Evolutionary conservation across 176 grass and related monocot genomes (phyloP), one percentile per base, ranked within the genome.

Genomic region (Aegilops longissima): DNA sequence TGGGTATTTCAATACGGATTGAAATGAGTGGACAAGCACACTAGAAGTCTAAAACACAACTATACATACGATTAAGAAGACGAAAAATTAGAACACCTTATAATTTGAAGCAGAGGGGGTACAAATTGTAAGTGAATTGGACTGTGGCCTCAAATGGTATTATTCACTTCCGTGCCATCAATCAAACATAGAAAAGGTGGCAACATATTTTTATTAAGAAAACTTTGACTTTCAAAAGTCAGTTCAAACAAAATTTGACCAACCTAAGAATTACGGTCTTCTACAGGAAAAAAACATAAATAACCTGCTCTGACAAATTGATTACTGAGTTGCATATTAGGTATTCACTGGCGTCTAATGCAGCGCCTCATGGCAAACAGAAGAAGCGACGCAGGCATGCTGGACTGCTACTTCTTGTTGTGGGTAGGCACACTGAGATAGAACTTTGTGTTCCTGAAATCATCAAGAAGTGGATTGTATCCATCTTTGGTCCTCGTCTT

Each of bases 391-490:
- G 24, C 8, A 64, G n/a, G 35, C 30, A 21, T 31, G 66, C 73
- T 20, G 44, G 25, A 52, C 25, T 52, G 18, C 73, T 93, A 97
- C 72, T 87, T 71, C 64, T 66, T 88, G 79, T 93, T 96, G 34
- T 96, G 97, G 24, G 97, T 96, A 24, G 94, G 97, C 35, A 99
- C 92, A 27, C 94, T 98, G 30, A 94, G 70, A 88, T 99, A 96
- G 77, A 99, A 96, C 66, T 93, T 98, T 1, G 97, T 98, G 84
- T 96, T 96, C 86, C 83, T 96, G 85, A 99, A 99, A 86, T 99
- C 92, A 82, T 99, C 92, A 38, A 94, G 87, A 36, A 99, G 92
- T 78, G 94, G 97, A 91, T 96, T 99, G 12, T 94, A 96, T 63
- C 94, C 94, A 72, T 99, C 94, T 83, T 94, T 96, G 31, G 92